Evolutionary conservation across 148 eudicot species (phyloP).

Genomic region (Rhododendron henanense): DNA sequence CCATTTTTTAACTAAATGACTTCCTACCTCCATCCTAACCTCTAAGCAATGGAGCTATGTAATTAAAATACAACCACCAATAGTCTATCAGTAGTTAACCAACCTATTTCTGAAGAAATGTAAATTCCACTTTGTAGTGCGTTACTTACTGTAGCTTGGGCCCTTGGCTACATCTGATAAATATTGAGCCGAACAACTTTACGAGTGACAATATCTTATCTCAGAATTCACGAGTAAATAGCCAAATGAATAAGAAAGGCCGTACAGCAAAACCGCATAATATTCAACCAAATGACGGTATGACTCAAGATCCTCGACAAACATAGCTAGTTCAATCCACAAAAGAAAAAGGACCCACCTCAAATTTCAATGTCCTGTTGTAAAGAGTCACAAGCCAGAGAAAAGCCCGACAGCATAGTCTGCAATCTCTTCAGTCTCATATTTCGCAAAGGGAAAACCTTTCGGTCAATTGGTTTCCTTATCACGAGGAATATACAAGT

Average conservation of each 20-base stretch:
- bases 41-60: background rate
- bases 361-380: constrained; percentile 76
- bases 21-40: background rate
- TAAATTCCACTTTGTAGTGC: background rate
- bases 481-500: constrained; percentile 81
- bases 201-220: background rate
- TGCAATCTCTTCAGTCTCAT: constrained; percentile 84
- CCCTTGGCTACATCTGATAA: background rate
- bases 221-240: background rate
- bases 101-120: background rate
- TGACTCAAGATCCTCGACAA: background rate
- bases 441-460: constrained; percentile 90
- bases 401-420: constrained; percentile 86
- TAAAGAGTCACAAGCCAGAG: constrained; percentile 82
- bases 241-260: background rate
- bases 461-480: constrained; percentile 79
- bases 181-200: background rate
- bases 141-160: background rate
- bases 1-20: background rate
- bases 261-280: background rate
- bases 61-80: background rate
- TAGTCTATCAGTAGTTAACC: background rate
- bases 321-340: background rate
- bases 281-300: background rate
- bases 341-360: constrained; percentile 33